A percentile compares a stretch with the other conserved stretches of the same genome.
Conservation (phyloP, 2,329 filamentous ascomycete species). For the Colletotrichum sp. region DNA sequence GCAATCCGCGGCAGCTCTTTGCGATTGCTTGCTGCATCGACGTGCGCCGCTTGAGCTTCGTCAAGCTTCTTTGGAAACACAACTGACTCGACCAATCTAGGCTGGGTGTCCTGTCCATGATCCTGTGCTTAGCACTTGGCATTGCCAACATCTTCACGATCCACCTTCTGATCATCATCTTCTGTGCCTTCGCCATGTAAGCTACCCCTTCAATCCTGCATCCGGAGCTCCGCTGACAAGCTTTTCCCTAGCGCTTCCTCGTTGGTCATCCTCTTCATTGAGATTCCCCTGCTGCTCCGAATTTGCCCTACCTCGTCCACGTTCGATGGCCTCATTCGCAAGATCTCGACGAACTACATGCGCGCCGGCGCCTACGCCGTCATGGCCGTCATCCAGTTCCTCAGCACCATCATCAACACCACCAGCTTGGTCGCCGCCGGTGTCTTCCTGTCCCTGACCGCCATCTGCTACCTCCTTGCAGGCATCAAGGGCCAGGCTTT, state of each 20-base stretch:
- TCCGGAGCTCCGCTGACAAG: background rate
- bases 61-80: background rate
- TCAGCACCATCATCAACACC: conserved; percentile 69
- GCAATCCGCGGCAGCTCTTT: background rate
- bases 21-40: background rate
- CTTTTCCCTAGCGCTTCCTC: conserved; percentile 64
- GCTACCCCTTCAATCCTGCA: conserved; percentile 26
- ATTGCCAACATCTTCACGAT: conserved; percentile 71
- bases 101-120: conserved; percentile 74
- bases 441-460: conserved; percentile 78
- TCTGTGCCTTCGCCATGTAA: conserved; percentile 60
- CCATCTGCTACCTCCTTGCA: conserved; percentile 80
- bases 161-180: conserved; percentile 52
- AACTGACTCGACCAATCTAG: conserved; percentile 42
- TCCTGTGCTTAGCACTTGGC: conserved; percentile 72
- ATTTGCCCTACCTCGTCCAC: conserved; percentile 93
- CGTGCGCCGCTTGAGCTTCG: background rate
- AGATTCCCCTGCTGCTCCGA: conserved; percentile 92
- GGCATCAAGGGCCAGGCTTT: conserved; percentile 85
- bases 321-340: conserved; percentile 90
- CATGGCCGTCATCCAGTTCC: conserved; percentile 85
- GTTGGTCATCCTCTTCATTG: conserved; percentile 81
- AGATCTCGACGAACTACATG: conserved; percentile 96
- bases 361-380: conserved; percentile 84
- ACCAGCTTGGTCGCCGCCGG: conserved; percentile 87